phyloP scores from a whole-genome alignment of 2,329 filamentous ascomycete genomes.

The Cladosporium velox region DNA sequence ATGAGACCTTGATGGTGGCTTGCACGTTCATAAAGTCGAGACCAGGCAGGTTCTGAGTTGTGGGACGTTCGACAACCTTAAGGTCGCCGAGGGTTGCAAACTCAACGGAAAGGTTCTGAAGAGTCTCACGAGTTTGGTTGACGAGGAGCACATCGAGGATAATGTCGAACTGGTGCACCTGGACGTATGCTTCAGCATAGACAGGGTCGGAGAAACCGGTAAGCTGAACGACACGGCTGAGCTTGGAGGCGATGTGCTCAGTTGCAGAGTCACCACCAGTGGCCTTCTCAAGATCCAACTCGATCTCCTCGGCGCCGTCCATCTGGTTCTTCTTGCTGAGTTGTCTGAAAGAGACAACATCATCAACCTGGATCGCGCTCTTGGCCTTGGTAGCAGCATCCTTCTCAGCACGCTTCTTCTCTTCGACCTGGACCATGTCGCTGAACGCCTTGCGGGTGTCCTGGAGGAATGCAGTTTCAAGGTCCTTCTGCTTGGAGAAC shows the following conservation, averaged over 20 bases:
- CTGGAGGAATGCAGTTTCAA: slow-evolving; percentile 89
- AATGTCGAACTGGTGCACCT: slow-evolving; percentile 98
- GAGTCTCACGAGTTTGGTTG: slow-evolving; percentile 93
- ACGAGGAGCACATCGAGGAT: slow-evolving; percentile 94
- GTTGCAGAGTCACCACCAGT: slow-evolving; percentile 83
- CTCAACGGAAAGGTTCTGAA: slow-evolving; percentile 96
- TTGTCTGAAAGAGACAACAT: slow-evolving; percentile 89
- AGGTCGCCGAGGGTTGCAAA: slow-evolving; percentile 98
- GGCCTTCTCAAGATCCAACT: slow-evolving; percentile 87
- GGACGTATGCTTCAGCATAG: slow-evolving; percentile 98
- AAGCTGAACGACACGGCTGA: slow-evolving; percentile 93
- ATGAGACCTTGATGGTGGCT: slow-evolving; percentile 97
- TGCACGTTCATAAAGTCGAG: slow-evolving; percentile 99
- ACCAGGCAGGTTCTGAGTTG: slow-evolving; percentile 90
- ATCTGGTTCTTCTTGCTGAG: slow-evolving; percentile 85
- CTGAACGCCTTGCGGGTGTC: slow-evolving; percentile 95
- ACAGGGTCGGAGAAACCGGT: slow-evolving; percentile 98
- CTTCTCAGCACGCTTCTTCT: slow-evolving; percentile 96
- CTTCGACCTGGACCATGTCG: slow-evolving; percentile 94
- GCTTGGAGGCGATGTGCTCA: slow-evolving; percentile 89
- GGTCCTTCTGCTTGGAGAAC: slow-evolving; percentile 83
- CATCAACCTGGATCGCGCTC: slow-evolving; percentile 91
- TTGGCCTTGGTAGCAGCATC: slow-evolving; percentile 91
- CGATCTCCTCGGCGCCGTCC: slow-evolving; percentile 82
- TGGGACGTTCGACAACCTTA: slow-evolving; percentile 95